Conservation (phyloP, 192 early-diverging fungal species). For the Geosiphon pyriformis region DNA sequence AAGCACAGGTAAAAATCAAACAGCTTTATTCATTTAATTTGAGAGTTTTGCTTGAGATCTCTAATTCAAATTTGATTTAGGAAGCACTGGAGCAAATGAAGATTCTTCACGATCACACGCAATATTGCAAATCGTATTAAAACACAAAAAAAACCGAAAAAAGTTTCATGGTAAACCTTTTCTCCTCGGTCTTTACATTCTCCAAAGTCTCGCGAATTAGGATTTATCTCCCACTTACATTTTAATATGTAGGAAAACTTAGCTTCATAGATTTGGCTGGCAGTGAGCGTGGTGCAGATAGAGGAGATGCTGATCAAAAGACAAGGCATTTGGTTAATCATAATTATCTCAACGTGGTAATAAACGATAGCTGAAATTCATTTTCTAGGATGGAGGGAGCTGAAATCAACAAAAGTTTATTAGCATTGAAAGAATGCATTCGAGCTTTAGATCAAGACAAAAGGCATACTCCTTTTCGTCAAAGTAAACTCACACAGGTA, state of each 20-base stretch:
- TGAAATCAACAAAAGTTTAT: slow-evolving; percentile 98
- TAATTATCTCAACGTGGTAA: background rate
- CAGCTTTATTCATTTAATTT: background rate
- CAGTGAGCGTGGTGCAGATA: slow-evolving; percentile 95
- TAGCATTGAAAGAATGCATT: slow-evolving; percentile 98
- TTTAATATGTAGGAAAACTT: slow-evolving; percentile 63
- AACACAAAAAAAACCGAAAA: slow-evolving; percentile 57
- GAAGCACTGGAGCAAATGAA: slow-evolving; percentile 87
- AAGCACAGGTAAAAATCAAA: slow-evolving; percentile 73
- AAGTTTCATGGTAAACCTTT: slow-evolving; percentile 50
- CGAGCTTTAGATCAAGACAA: slow-evolving; percentile 93
- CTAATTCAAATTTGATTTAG: slow-evolving; percentile 34
- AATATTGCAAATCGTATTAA: slow-evolving; percentile 88
- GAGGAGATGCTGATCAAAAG: slow-evolving; percentile 88
- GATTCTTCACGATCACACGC: slow-evolving; percentile 97
- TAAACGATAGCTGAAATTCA: background rate
- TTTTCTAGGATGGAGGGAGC: slow-evolving; percentile 88
- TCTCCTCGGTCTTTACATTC: too few relatives aligned
- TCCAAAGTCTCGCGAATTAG: background rate
- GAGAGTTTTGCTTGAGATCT: background rate
- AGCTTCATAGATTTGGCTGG: slow-evolving; percentile 98
- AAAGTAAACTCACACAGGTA: slow-evolving; percentile 95
- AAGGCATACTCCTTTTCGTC: slow-evolving; percentile 94
- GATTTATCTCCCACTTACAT: background rate
- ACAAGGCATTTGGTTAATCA: slow-evolving; percentile 55